Percentiles rank a stretch among this genome's conserved stretches.
Evolutionary conservation across 2,329 filamentous ascomycete species (phyloP).

Genomic region (Apiospora sp.): DNA sequence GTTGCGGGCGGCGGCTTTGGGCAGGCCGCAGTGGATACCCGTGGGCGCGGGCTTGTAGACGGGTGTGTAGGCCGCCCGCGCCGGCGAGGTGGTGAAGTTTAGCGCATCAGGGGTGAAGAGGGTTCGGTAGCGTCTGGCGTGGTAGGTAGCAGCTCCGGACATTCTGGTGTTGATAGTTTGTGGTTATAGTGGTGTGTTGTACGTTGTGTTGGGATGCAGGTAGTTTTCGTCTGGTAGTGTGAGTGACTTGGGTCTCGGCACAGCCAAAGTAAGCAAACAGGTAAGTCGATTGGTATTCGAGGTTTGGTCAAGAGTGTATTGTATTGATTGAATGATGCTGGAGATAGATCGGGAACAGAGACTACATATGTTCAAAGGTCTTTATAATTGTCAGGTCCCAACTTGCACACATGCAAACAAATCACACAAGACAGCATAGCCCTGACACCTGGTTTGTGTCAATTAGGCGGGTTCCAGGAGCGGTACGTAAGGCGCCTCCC

Average conservation of each 20-base stretch:
- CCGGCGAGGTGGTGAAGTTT: constrained; percentile 24
- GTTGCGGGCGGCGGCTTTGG: constrained; percentile 24
- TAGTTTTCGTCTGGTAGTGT: neutral
- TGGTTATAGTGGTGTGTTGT: neutral
- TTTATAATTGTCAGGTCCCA: neutral
- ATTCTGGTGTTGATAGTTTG: neutral
- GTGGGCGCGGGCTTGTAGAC: constrained; percentile 27
- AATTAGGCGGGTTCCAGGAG: neutral
- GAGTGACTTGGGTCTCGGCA: neutral
- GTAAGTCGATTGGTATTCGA: neutral
- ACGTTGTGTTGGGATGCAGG: neutral
- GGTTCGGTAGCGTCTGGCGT: constrained; percentile 29
- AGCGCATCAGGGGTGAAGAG: constrained; percentile 27
- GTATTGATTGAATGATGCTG: constrained; percentile 1
- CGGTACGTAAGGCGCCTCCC: neutral
- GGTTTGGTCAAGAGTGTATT: neutral
- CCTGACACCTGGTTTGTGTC: neutral
- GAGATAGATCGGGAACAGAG: neutral
- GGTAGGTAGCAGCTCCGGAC: constrained; percentile 24
- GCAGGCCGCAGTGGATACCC: constrained; percentile 28
- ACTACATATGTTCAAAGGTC: neutral
- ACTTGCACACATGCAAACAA: neutral
- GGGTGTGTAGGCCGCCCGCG: constrained; percentile 23
- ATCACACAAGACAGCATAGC: neutral
- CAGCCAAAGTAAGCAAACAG: neutral